Evolutionary conservation across 2,329 filamentous ascomycete genomes (phyloP), one percentile per base, ranked within the genome.

Genomic region (Annulohypoxylon truncatum): DNA sequence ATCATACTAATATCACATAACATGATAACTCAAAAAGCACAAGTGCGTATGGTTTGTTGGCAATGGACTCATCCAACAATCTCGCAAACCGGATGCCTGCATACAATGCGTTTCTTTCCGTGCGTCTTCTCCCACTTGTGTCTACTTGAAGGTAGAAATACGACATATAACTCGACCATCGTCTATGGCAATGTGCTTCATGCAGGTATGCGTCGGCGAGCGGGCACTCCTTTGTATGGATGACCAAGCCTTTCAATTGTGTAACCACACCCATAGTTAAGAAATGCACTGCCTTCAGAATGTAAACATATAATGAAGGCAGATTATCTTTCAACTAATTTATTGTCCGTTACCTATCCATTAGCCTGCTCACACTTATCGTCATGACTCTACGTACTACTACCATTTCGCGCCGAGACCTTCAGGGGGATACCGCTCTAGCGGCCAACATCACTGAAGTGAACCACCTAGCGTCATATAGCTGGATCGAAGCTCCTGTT

Each of bases 401-500:
- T 9, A 12, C 22, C 13, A 62, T 68, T 33, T 54, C 56, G n/a
- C 61, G 50, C 4, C 35, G 26, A 10, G 52, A 65, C 47, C 52
- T 68, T 13, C 40, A 59, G 1, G 22, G 8, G 1, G 24, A 26
- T 18, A 18, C 18, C 29, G 29, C 47, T 22, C 24, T 40, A 13
- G 26, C 29, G 22, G 74, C 75, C 4, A 61, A 55, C 24, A 82
- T 83, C 62, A 78, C 76, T 3, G 70, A 80, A 28, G 76, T 80
- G 7, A 73, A 78, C 55, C 75, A 79, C 48, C 64, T 85, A 9
- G 76, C 83, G 2, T 86, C 84, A 1, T 86, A 86, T 72, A 85
- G 82, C 70, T 85, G 82, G 83, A 76, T 84, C 54, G 78, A 82
- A 54, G 73, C 75, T 22, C 57, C 74, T 0, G 71, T 62, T 5